Base-by-base conservation (phyloP, 305 asterid genomes). In the Fraxinus sp. region DNA sequence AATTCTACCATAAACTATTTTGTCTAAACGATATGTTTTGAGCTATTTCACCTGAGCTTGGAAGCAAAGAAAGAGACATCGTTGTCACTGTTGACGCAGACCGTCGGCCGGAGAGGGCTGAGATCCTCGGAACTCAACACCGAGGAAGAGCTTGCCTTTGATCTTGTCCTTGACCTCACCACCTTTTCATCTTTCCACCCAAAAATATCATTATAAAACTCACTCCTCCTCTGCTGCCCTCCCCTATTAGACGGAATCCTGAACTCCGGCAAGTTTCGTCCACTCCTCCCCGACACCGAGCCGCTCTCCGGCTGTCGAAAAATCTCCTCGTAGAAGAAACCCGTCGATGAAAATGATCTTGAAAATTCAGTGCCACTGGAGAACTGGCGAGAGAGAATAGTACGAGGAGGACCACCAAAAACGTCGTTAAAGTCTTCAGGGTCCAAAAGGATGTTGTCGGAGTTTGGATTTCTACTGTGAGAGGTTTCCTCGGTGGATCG, bases 321-420 rank as follows among this genome's bases (percentile, higher is more conserved):
- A 49, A 92, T 77, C 77, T 92, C 94, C 85, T 91, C 92, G 82
- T 92, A 92, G 79, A 86, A 85, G 81, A 83, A 86, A 46, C 64
- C 46, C 22, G 80, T 16, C 82, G 86, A 83, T 30, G 88, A 33
- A 1, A 89, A 85, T 9, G 91, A 85, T 36, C 88, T 76, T 4
- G 88, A 84, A 76, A 59, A 82, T 30, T 83, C 87, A 30, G 88
- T 81, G 18, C 26, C 11, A 7, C 83, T 66, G 55, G 93, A 86
- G 88, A 88, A 89, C 39, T 90, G 91, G 82, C 92, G 92, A 36
- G 92, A 89, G 80, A 91, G 92, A 49, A 92, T 83, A 8, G 91
- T 90, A 2, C 91, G 87, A 20, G 98, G 98, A n/a, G 98, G 97
- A 7, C 98, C 97, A 7, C 98, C 97, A 49, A 94, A 94, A 26